Percentiles rank a stretch among this genome's conserved stretches.
These are phyloP conservation scores for Paracoccidioides lutzii DNA, from an alignment of 2,329 filamentous ascomycete genomes.

Conservation along the genomic window DNA sequence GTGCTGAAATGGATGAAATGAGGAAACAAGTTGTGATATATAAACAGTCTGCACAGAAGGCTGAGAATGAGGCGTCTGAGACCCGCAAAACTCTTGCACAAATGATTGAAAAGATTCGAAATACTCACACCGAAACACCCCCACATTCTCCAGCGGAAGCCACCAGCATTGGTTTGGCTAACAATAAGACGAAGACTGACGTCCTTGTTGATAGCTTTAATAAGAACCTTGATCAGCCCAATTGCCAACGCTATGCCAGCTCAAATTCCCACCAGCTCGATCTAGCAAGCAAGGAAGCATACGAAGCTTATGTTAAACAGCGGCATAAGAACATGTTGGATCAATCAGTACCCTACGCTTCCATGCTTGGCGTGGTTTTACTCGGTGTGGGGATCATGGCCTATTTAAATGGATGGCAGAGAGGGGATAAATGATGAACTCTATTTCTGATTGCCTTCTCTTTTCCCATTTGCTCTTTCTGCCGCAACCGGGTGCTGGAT, in stretches of 20 bases:
- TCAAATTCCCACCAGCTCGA: constrained; percentile 3
- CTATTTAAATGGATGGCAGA: constrained; percentile 73
- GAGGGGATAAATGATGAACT: constrained; percentile 34
- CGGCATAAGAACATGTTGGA: constrained; percentile 28
- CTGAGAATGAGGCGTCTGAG: constrained; percentile 62
- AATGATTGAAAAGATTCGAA: constrained; percentile 73
- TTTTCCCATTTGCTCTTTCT: neutral
- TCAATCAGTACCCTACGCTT: constrained; percentile 60
- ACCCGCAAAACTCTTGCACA: constrained; percentile 66
- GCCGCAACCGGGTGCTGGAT: neutral
- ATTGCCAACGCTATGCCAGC: neutral
- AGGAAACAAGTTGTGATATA: constrained; percentile 68
- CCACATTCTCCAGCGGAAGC: constrained; percentile 23
- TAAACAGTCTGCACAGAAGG: constrained; percentile 62
- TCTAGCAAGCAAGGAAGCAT: constrained; percentile 25
- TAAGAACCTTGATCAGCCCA: neutral
- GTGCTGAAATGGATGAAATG: constrained; percentile 67
- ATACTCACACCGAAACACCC: constrained; percentile 46
- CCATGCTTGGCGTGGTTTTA: constrained; percentile 69
- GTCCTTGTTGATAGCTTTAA: constrained; percentile 26
- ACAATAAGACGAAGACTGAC: constrained; percentile 24
- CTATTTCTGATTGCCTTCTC: neutral
- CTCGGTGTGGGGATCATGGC: constrained; percentile 76
- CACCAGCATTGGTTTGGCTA: constrained; percentile 12
- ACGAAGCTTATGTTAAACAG: constrained; percentile 12